Evolutionary conservation across 2,329 filamentous ascomycete species (phyloP), one percentile per base, ranked within the genome.

Genomic region (Pseudogymnoascus sp.): DNA sequence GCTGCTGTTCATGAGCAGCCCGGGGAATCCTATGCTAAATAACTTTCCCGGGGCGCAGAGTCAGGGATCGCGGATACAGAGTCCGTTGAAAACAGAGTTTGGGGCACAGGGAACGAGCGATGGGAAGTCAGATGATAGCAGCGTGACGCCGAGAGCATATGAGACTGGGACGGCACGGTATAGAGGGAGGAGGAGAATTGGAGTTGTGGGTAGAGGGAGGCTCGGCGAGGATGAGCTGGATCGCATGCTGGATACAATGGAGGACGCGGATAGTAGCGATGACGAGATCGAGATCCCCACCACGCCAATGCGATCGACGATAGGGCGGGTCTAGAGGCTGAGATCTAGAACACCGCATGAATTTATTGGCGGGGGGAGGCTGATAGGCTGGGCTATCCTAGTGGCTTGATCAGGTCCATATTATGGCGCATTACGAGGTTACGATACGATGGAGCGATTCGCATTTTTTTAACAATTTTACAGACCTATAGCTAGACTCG

Each of bases 1-100:
- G 0, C 76, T 94, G 23, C 78, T 93, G 25, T 92, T 92, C 70
- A 89, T 94, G 85, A 91, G 89, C 70, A 90, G 87, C 66, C 89
- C 89, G 0, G 87, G 87, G 14, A 89, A 90, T 73, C 85, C 84
- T 65, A 74, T 87, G 68, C 84, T 84, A 66, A 82, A 83, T 65
- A 72, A 75, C 8, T 84, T 84, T 64, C 79, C 82, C 2, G 68
- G 74, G 11, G 74, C 76, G n/a, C 64, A 66, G 40, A 67, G 60
- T 21, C 69, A 70, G 62, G 63, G 18, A 5, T 71, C 70, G 25
- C 71, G 69, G 61, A 64, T 69, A 10, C 63, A 53, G 28, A 74
- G 72, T 60, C 72, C 73, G 23, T 59, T 74, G 31, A 69, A 70
- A 23, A 63, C 70, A 7, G 72, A 73, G 33, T 72, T 73, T 59